Evolutionary conservation across 495 filamentous ascomycete species (phyloP).

Genomic region (Daldinia vernicosa): DNA sequence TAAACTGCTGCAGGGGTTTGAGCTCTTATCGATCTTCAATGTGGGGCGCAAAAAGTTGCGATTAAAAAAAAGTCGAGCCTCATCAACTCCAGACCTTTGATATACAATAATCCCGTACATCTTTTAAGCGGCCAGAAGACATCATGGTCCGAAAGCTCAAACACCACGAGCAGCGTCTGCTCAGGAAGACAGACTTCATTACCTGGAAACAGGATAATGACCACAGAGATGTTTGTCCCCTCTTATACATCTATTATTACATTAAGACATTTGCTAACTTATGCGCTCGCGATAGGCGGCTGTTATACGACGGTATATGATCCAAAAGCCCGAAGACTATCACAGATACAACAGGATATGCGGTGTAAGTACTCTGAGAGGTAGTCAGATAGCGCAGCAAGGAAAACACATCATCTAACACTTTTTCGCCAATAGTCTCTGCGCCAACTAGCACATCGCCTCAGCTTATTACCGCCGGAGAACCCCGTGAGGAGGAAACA

Average conservation of each 20-base stretch:
- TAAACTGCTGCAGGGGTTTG: constrained; percentile 16
- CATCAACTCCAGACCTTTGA: constrained; percentile 6
- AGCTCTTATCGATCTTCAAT: constrained; percentile 34
- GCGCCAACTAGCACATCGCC: constrained; percentile 85
- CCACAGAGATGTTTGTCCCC: constrained; percentile 70
- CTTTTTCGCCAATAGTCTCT: constrained; percentile 62
- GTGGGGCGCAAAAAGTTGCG: constrained; percentile 12
- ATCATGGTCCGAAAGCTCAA: constrained; percentile 90
- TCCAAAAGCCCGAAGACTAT: constrained; percentile 86
- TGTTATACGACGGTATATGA: constrained; percentile 84
- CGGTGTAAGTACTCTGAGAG: constrained; percentile 64
- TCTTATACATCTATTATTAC: background rate
- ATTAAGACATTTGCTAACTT: constrained; percentile 3
- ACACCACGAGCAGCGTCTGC: constrained; percentile 80
- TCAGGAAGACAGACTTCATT: constrained; percentile 94
- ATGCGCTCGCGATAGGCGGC: constrained; percentile 52
- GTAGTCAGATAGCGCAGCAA: background rate
- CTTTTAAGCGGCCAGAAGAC: background rate
- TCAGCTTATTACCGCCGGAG: constrained; percentile 78
- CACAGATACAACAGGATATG: constrained; percentile 86
- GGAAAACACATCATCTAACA: constrained; percentile 16
- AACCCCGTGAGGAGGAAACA: constrained; percentile 80
- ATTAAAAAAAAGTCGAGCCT: constrained; percentile 40
- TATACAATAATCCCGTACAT: constrained; percentile 1
- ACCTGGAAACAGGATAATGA: constrained; percentile 88